Conservation (phyloP, 495 filamentous ascomycete species). For the Penicillium cinerascens region DNA sequence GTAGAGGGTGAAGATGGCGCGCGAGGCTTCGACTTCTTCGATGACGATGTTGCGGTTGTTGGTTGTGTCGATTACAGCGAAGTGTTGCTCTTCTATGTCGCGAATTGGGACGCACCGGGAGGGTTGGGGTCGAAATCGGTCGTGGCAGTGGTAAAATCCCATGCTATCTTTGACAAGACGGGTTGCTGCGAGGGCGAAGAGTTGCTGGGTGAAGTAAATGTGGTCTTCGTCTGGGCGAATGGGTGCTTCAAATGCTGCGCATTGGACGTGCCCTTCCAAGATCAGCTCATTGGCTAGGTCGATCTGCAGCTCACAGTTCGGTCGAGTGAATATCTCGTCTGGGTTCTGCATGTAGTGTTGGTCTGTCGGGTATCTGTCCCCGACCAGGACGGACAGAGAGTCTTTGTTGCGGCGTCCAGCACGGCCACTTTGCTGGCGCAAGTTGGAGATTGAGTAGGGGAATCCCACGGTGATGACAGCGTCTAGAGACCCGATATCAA, state of each 20-base stretch:
- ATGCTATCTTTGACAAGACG: constrained; percentile 68
- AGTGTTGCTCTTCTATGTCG: constrained; percentile 88
- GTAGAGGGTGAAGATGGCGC: constrained; percentile 94
- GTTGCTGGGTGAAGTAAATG: constrained; percentile 73
- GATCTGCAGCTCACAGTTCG: constrained; percentile 83
- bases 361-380: constrained; percentile 89
- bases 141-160: constrained; percentile 87
- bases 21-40: constrained; percentile 92
- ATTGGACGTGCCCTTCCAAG: constrained; percentile 91
- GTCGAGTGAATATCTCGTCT: constrained; percentile 91
- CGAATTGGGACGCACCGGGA: constrained; percentile 82
- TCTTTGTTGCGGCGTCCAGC: constrained; percentile 93
- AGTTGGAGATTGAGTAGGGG: constrained; percentile 89
- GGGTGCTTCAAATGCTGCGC: constrained; percentile 92
- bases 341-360: constrained; percentile 98
- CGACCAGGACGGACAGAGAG: constrained; percentile 84
- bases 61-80: constrained; percentile 88
- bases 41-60: constrained; percentile 78
- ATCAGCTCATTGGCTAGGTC: constrained; percentile 90
- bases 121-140: constrained; percentile 81
- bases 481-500: constrained; percentile 94
- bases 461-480: constrained; percentile 93
- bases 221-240: constrained; percentile 73
- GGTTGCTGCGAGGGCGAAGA: constrained; percentile 68
- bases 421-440: constrained; percentile 91